A percentile compares a stretch with the other conserved stretches of the same genome.
phyloP scores from a whole-genome alignment of 192 early-diverging fungal genomes.

The Lobosporangium transversale region DNA sequence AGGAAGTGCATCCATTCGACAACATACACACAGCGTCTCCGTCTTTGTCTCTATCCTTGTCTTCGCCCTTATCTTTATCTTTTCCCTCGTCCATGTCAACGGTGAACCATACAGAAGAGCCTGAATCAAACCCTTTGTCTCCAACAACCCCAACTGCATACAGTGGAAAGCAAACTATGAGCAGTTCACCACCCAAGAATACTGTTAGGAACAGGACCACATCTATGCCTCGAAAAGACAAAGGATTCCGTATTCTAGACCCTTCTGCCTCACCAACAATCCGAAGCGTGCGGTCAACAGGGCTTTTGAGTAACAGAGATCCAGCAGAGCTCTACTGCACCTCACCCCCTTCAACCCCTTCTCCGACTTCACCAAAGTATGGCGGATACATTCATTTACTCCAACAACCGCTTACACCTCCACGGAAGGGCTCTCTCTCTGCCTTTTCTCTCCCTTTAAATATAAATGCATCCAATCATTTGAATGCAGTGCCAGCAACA shows the following conservation, averaged over 20 bases:
- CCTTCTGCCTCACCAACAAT: slow-evolving; percentile 7
- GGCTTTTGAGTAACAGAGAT: slow-evolving; percentile 3
- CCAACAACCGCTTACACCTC: slow-evolving; percentile 1
- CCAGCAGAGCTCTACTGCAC: neutral
- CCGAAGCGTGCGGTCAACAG: slow-evolving; percentile 5
- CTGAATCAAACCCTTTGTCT: too few relatives aligned
- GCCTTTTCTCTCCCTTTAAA: slow-evolving; percentile 9
- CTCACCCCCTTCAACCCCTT: slow-evolving; percentile 21
- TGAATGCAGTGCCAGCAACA: too few relatives aligned
- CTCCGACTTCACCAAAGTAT: slow-evolving; percentile 2
- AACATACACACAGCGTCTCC: too few relatives aligned
- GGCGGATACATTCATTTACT: neutral
- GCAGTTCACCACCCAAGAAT: neutral
- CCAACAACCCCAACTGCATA: neutral
- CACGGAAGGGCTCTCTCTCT: slow-evolving; percentile 17
- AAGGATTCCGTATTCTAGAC: slow-evolving; percentile 26
- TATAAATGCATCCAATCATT: too few relatives aligned
- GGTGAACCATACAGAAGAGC: too few relatives aligned
- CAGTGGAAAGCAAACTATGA: neutral
- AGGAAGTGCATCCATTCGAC: slow-evolving; percentile 2
- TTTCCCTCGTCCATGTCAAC: too few relatives aligned
- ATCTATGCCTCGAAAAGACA: neutral
- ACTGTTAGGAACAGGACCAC: neutral
- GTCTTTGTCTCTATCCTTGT: too few relatives aligned
- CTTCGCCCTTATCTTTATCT: too few relatives aligned